Conservation (phyloP, 2,329 filamentous ascomycete species). For the Trichoderma guizhouense region DNA sequence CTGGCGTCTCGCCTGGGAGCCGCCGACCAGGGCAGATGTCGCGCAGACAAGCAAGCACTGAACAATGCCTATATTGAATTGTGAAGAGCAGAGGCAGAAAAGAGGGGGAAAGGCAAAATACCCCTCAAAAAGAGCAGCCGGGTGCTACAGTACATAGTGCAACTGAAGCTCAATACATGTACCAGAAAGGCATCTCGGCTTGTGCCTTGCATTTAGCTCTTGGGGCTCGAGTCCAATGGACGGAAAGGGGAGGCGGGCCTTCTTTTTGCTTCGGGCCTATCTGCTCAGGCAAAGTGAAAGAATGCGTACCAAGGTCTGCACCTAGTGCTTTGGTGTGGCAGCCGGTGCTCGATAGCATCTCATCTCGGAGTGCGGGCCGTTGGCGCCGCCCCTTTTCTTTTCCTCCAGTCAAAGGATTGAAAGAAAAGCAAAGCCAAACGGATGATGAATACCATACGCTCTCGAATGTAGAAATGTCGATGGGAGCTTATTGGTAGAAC, state of each 20-base stretch:
- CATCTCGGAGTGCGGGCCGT: conserved; percentile 15
- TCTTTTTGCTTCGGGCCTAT: conserved; percentile 8
- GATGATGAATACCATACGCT: not conserved
- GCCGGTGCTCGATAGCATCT: conserved; percentile 8
- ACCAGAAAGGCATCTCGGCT: not conserved
- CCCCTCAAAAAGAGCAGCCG: not conserved
- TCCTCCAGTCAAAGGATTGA: not conserved
- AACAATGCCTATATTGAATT: not conserved
- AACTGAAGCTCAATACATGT: not conserved
- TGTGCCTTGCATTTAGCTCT: not conserved
- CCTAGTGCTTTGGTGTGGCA: conserved; percentile 9
- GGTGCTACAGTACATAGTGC: not conserved
- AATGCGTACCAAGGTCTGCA: conserved; percentile 10
- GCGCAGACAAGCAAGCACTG: conserved; percentile 5
- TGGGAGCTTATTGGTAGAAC: no score
- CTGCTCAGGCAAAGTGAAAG: conserved; percentile 6
- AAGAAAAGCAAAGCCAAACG: not conserved
- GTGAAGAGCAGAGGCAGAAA: not conserved
- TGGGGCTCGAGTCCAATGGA: not conserved
- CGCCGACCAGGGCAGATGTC: conserved; percentile 10
- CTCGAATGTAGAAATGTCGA: no score
- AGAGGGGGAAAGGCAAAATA: not conserved
- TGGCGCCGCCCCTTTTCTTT: conserved; percentile 12
- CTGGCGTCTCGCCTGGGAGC: not conserved
- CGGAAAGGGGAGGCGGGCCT: not conserved